Evolutionary conservation across 495 filamentous ascomycete genomes (phyloP), one percentile per base, ranked within the genome.

Genomic region (Chaetomium cochliodes): DNA sequence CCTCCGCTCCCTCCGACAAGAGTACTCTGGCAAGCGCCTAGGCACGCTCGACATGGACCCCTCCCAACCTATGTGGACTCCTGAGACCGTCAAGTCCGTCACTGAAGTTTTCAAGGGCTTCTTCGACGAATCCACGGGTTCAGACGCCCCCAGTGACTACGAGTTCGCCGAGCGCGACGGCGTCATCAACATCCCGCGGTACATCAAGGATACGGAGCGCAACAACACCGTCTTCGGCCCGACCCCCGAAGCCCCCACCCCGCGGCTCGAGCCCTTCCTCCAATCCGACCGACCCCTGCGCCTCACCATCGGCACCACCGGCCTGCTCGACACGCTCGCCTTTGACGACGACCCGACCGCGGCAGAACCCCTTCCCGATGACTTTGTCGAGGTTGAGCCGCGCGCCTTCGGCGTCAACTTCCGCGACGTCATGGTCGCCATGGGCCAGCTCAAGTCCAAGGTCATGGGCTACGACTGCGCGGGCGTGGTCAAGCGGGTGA

Each of bases 401-500:
- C 70, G 67, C 16, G 79, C 78, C 8, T 70, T 74, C 42, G 80
- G 79, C 13, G 57, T 83, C n/a, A 80, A 76, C 64, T 78, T 76
- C 51, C 70, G 73, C 18, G 80, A 87, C 49, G 73, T 86, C 8
- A 80, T 85, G 65, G 77, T 80, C 1, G 77, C 80, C 3, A 78
- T 86, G 75, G 85, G 84, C 1, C 72, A 78, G 41, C 66, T 83
- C 1, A 71, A 74, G 42, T 72, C 72, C 11, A 58, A 68, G 18
- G 64, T 70, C 33, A 70, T 86, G 30, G 80, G 81, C 2, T 70
- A 76, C 30, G 84, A 83, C 39, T 80, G 77, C 50, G 73, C 73
- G 1, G 74, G 79, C 1, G 65, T 85, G 20, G 76, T 88, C 8
- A 80, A 77, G 0, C 79, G 82, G 0, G 78, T 88, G 5, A 85